phyloP scores from a whole-genome alignment of 2,329 filamentous ascomycete genomes.

The Pseudogymnoascus sp. region DNA sequence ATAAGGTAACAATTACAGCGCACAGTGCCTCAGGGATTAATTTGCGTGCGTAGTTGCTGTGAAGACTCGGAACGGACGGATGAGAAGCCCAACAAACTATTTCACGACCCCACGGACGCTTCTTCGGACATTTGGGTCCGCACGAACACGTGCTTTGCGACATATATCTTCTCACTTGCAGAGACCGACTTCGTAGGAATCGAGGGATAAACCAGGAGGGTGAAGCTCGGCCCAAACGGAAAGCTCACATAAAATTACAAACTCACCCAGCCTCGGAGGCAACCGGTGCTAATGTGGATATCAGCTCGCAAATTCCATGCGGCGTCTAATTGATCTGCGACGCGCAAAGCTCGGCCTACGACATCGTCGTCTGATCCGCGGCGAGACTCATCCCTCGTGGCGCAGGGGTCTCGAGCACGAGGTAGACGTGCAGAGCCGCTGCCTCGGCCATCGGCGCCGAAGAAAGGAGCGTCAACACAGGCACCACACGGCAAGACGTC shows the following conservation, averaged over 20 bases:
- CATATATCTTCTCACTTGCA: neutral
- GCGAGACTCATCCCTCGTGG: neutral
- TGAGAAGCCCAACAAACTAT: neutral
- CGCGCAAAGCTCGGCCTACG: neutral
- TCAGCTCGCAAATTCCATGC: neutral
- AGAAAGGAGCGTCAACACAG: neutral
- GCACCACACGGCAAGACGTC: neutral
- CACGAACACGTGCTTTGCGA: neutral
- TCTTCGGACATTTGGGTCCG: neutral
- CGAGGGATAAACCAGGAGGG: neutral
- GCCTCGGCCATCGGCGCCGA: neutral
- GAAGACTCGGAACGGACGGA: neutral
- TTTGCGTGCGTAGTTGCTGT: neutral
- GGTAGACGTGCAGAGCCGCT: neutral
- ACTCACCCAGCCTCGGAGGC: neutral
- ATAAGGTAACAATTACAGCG: neutral
- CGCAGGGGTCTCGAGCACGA: neutral
- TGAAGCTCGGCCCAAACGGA: neutral
- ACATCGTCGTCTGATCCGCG: neutral
- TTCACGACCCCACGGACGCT: neutral
- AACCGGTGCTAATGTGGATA: conserved; percentile 1
- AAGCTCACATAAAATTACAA: neutral
- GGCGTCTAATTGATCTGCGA: neutral
- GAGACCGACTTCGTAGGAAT: neutral
- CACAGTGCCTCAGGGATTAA: neutral